Evolutionary conservation across 345 rosid genomes (phyloP), one percentile per base, ranked within the genome.

Genomic region (Orychophragmus violaceus): DNA sequence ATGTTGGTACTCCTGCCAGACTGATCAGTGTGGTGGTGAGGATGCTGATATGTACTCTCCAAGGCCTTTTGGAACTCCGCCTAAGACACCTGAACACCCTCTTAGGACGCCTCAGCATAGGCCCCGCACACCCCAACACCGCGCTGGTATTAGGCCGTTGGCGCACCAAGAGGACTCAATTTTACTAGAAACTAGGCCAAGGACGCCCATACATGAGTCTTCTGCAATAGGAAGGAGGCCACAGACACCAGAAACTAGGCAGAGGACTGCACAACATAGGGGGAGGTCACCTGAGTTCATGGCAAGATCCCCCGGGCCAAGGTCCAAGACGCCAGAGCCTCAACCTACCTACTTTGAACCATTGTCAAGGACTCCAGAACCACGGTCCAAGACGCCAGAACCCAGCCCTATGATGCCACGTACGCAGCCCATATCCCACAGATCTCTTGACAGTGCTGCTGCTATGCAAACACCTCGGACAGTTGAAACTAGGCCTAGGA

Each of bases 251-350:
- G 71, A 72, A 49, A 59, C 60, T 37, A 72, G 71, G 61, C 37
- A 28, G 5, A 66, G 36, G 48, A 39, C 66, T 50, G 22, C 48
- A 23, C 36, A 65, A 16, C 22, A 65, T 5, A 65, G 71, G 12
- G 75, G 75, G 8, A 72, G 76, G 17, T 57, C 76, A 36, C 35
- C 60, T 27, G 76, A 72, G 53, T 50, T 57, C 66, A 72, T 11
- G 33, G 71, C 19, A 48, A 64, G 59, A 64, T 48, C 42, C 29
- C 14, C 71, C 1, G 76, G 27, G 22, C 35, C 55, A 39, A 64
- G 71, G 66, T 72, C 71, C 53, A 72, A 58, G 71, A 72, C 77
- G 6, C 77, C 77, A 23, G 72, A 73, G 62, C 77, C 77, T 66
- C 77, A 66, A 41, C 61, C 62, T 19, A 50, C 55, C 30, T 73